These are phyloP conservation scores for Fusarium sp. DNA, from an alignment of 2,329 filamentous ascomycete genomes.

Conservation along the genomic window DNA sequence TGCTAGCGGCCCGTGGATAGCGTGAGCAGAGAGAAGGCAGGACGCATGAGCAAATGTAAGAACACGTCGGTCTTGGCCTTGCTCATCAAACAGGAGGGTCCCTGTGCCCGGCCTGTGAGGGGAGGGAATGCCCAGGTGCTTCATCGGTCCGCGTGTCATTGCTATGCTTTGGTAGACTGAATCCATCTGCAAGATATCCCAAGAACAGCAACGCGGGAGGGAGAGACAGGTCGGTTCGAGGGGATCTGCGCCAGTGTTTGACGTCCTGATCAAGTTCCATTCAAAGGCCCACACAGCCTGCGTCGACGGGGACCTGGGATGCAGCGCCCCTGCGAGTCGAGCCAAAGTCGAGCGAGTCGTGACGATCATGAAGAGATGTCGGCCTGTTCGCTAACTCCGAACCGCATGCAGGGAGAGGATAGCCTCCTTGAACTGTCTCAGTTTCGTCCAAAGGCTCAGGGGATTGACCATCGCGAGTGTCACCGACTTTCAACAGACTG, in stretches of 20 bases:
- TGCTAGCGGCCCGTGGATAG: conserved; percentile 3
- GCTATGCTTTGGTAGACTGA: neutral
- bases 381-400: conserved; percentile 13
- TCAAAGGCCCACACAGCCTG: conserved; percentile 20
- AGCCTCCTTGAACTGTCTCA: neutral
- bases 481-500: neutral
- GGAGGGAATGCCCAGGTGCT: conserved; percentile 1
- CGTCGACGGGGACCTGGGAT: conserved; percentile 19
- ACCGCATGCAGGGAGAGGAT: conserved; percentile 27
- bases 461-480: neutral
- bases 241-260: conserved; percentile 8
- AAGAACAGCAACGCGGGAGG: conserved; percentile 3
- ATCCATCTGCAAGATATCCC: conserved; percentile 6
- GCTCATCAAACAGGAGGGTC: neutral
- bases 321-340: conserved; percentile 24
- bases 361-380: conserved; percentile 13
- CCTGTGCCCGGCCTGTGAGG: neutral
- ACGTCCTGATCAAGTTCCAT: neutral
- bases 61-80: conserved; percentile 6
- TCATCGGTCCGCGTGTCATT: neutral
- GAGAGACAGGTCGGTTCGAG: neutral
- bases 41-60: conserved; percentile 5
- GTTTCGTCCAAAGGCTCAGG: neutral
- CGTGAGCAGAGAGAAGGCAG: neutral
- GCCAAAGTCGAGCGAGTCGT: conserved; percentile 5